Conservation (phyloP, 2,329 filamentous ascomycete species). For the Phialophora tarda region DNA sequence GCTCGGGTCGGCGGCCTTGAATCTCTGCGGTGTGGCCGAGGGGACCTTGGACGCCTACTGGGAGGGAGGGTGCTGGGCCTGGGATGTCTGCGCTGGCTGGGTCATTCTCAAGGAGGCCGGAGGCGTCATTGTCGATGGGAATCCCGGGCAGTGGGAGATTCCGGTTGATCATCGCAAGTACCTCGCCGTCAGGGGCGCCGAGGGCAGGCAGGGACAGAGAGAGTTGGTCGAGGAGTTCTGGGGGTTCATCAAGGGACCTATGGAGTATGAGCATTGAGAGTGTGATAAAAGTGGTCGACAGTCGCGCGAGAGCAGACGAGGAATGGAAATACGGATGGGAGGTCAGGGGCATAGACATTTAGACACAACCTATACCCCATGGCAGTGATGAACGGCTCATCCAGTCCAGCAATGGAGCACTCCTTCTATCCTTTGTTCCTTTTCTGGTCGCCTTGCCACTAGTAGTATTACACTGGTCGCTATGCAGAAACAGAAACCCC, state of each 20-base stretch:
- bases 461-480: slow-evolving; percentile 28
- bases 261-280: slow-evolving; percentile 49
- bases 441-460: slow-evolving; percentile 6
- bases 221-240: slow-evolving; percentile 52
- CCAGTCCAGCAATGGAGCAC: not conserved
- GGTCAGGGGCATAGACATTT: slow-evolving; percentile 14
- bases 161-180: slow-evolving; percentile 64
- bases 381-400: slow-evolving; percentile 1
- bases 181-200: slow-evolving; percentile 46
- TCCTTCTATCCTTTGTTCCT: slow-evolving; percentile 18
- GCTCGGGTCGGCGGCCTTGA: slow-evolving; percentile 65
- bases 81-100: slow-evolving; percentile 70
- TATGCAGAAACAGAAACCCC: slow-evolving; percentile 22
- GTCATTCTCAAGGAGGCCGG: slow-evolving; percentile 66
- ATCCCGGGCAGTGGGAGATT: slow-evolving; percentile 56
- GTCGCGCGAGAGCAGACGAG: not conserved
- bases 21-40: slow-evolving; percentile 64
- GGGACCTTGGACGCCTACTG: slow-evolving; percentile 67
- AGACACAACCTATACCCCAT: slow-evolving; percentile 9
- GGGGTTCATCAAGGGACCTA: slow-evolving; percentile 47
- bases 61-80: slow-evolving; percentile 70
- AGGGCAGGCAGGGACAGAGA: slow-evolving; percentile 41
- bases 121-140: slow-evolving; percentile 64
- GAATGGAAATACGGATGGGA: slow-evolving; percentile 2
- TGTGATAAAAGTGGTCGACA: slow-evolving; percentile 8